Evolutionary conservation across 441 rosid species (phyloP), one percentile per base, ranked within the genome.

Genomic region (Arabidopsis hybrid): DNA sequence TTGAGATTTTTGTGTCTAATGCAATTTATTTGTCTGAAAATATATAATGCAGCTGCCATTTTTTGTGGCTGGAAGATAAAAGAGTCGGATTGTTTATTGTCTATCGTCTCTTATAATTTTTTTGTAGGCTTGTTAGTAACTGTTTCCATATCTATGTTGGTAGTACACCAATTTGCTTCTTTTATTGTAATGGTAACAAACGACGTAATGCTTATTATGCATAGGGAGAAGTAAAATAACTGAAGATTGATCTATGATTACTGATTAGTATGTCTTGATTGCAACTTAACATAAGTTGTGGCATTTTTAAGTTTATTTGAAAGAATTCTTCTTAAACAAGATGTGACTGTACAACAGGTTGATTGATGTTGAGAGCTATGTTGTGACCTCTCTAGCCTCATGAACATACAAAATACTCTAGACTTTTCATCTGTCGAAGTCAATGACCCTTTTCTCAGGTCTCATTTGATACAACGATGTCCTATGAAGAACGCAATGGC

Each of bases 171-270:
- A 42, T 4, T 60, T 42, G 51, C 38, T 11, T 40, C 6, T 38
- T 16, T 34, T 5, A 6, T 5, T 38, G 5, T 17, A 34, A 11
- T 39, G 49, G 36, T 42, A 26, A 60, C 50, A 13, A 6, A 26
- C 26, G 36, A 4, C 52, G 6, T 29, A 63, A 45, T 61, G 50
- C 35, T 60, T 47, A 21, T 21, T 21, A 60, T 40, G 65, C 50
- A 40, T 26, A 4, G 8, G 46, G 51, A 8, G 1, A 43, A 42
- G 7, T 14, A 31, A 46, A 45, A 6, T 45, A 45, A 45, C 49
- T 6, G 8, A 5, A 45, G 17, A 45, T 45, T 6, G 50, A 45
- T 2, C 1, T 2, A 45, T 45, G 50, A 45, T 21, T 21, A 21
- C 29, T 21, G 29, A 21, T 45, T 45, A 6, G 17, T 45, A 45